Evolutionary conservation across 176 grass and related monocot species (phyloP).

Genomic region (Alopecurus myosuroides): DNA sequence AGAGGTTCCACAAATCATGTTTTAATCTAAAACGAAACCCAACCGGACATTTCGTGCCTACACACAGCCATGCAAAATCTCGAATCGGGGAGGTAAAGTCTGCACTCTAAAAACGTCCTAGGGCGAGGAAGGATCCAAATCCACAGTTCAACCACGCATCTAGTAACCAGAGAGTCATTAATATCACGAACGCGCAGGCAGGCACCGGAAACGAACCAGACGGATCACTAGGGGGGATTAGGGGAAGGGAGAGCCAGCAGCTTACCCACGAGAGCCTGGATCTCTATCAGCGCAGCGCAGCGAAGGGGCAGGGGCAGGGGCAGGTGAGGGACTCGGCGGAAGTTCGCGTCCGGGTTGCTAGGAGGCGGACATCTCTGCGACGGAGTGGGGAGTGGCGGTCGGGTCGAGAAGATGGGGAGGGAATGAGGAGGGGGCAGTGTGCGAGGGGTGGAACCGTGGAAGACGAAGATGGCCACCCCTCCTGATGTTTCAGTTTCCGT

Average conservation of each 20-base stretch:
- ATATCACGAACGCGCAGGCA: neutral
- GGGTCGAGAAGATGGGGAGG: neutral
- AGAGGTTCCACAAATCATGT: neutral
- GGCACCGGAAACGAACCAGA: neutral
- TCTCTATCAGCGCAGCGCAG: slow-evolving; percentile 9
- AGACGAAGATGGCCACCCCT: neutral
- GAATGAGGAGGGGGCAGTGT: neutral
- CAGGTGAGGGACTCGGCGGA: neutral
- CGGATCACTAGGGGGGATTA: neutral
- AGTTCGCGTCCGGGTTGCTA: neutral
- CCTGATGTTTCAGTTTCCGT: neutral
- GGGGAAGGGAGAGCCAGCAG: neutral
- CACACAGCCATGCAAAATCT: neutral
- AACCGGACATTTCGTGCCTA: neutral
- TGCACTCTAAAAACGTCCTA: neutral
- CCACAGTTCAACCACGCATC: neutral
- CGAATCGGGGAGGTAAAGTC: neutral
- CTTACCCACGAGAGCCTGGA: slow-evolving; percentile 14
- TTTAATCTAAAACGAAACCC: neutral
- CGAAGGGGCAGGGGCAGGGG: neutral
- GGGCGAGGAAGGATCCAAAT: neutral
- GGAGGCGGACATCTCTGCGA: neutral
- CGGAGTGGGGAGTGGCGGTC: neutral
- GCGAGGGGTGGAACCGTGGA: neutral
- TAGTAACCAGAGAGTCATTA: neutral